A percentile compares a stretch with the other conserved stretches of the same genome.
Evolutionary conservation across 495 filamentous ascomycete species (phyloP).

Genomic region (Neurospora hispaniola): DNA sequence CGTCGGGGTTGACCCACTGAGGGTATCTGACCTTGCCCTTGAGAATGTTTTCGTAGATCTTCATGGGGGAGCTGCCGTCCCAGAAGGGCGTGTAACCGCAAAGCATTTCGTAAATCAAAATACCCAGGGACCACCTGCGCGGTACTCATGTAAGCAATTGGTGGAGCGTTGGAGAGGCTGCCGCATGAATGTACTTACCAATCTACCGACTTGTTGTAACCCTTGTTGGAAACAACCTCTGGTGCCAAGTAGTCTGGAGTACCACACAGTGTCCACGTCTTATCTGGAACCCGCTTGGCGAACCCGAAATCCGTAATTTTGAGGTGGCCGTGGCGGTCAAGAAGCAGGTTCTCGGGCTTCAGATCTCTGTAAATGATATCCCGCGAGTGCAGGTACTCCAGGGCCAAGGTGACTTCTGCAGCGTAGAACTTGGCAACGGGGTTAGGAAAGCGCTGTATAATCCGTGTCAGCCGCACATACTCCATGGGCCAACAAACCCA

Average conservation of each 20-base stretch:
- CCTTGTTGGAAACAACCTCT: conserved; percentile 93
- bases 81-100: conserved; percentile 98
- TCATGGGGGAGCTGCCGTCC: conserved; percentile 94
- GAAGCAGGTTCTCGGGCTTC: conserved; percentile 90
- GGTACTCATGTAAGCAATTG: background rate
- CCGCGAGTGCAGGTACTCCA: conserved; percentile 90
- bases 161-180: background rate
- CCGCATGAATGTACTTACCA: conserved; percentile 52
- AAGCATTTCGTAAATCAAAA: conserved; percentile 98
- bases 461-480: conserved; percentile 3
- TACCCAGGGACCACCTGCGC: conserved; percentile 90
- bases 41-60: conserved; percentile 98
- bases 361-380: conserved; percentile 97
- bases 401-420: conserved; percentile 86
- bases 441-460: conserved; percentile 85
- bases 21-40: conserved; percentile 91
- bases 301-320: conserved; percentile 99
- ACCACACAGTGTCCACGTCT: conserved; percentile 97
- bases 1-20: conserved; percentile 87
- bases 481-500: background rate
- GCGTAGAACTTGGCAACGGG: conserved; percentile 99
- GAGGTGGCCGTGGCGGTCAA: conserved; percentile 92
- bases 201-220: conserved; percentile 98
- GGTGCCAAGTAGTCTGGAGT: conserved; percentile 98
- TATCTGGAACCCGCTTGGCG: conserved; percentile 95